Base-by-base conservation (phyloP, 345 rosid genomes). In the Syzygium grande region DNA sequence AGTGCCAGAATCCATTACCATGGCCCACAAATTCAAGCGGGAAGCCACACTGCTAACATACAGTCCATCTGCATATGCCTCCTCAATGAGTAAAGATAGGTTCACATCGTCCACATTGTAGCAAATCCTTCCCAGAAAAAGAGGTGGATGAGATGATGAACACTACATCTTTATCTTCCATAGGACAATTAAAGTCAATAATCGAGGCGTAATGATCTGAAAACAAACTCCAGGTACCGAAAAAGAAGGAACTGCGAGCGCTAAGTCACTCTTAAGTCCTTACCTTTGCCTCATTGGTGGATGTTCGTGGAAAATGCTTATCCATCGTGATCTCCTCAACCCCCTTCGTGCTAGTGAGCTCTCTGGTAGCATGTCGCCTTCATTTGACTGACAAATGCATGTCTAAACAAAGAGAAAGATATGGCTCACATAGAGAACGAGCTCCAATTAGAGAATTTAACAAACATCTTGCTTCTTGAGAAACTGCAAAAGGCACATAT, bases 1-100 rank as follows among this genome's bases (percentile, higher is more conserved):
- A 87, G 98, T 95, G 86, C 99, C 98, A 11, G 98, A 97, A 90
- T 97, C 99, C 98, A 94, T 97, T 85, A 97, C 96, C 54, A 97
- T 87, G 61, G 98, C 96, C 99, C 99, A 97, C 61, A 97, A 94
- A 86, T 96, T 92, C 79, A 96, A 93, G 49, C 49, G 23, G 85
- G 98, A 94, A 84, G 97, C 98, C 88, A 96, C 98, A 52, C 97
- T 90, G 92, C 98, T 97, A 88, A 97, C 94, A 89, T 92, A 95
- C 87, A 97, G 86, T 29, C 98, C 97, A 89, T 97, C 98, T 87
- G 93, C 97, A 80, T 91, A 93, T 89, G 98, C 99, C 89, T 93
- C 95, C 85, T 95, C 97, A 63, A 96, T 93, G 88, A 95, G 96
- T 86, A 94, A 96, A 54, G 93, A 78, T 34, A 96, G 94, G 90